Percentiles rank a stretch among this genome's conserved stretches.
Conservation (phyloP, 2,329 filamentous ascomycete genomes). For the Albifimbria verrucaria region DNA sequence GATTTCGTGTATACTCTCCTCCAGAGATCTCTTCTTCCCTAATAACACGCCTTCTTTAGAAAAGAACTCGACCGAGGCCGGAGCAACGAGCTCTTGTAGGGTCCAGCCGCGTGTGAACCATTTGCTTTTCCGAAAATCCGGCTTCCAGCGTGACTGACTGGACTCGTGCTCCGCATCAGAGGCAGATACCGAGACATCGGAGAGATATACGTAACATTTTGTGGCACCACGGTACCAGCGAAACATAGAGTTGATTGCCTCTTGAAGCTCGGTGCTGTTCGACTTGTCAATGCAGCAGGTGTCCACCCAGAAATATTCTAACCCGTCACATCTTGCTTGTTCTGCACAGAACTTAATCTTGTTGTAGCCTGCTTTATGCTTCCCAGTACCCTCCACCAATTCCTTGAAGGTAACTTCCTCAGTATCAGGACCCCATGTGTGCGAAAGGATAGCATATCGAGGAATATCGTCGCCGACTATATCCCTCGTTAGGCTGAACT, state of each 20-base stretch:
- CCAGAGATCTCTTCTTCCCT: neutral
- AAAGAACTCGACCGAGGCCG: neutral
- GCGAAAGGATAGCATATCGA: conserved; percentile 12
- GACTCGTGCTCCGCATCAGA: neutral
- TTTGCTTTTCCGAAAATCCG: too few relatives aligned
- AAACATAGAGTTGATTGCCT: too few relatives aligned
- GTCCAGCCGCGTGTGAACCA: too few relatives aligned
- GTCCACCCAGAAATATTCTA: conserved; percentile 9
- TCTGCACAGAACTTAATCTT: conserved; percentile 10
- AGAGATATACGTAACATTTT: neutral
- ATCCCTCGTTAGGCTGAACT: too few relatives aligned
- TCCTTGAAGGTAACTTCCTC: conserved; percentile 8
- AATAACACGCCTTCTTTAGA: neutral
- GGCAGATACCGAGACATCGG: neutral
- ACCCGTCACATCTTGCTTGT: conserved; percentile 5
- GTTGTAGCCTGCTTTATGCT: conserved; percentile 4
- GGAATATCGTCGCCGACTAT: too few relatives aligned
- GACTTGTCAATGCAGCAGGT: neutral
- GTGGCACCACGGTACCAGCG: neutral
- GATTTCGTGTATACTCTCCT: neutral
- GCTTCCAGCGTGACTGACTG: too few relatives aligned
- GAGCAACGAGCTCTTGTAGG: neutral
- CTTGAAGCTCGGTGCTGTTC: neutral
- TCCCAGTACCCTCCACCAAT: conserved; percentile 3
- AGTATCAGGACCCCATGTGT: conserved; percentile 10